Evolutionary conservation across 148 eudicot species (phyloP).

Genomic region (Amaranthus hypochondriacus): DNA sequence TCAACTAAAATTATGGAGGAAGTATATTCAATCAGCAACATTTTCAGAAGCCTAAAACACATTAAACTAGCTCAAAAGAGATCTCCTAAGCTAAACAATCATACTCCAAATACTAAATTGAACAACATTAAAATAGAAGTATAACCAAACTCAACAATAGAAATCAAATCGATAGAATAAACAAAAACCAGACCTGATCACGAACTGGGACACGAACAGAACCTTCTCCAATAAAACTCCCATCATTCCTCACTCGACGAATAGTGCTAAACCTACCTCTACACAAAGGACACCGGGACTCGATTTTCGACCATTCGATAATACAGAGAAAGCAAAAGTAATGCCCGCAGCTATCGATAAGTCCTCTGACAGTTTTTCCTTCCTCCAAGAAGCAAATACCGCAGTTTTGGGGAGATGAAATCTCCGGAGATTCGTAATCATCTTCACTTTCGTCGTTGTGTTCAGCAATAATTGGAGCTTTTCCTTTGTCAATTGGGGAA

Average conservation of each 20-base stretch:
- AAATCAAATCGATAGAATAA: neutral
- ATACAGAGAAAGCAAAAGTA: slow-evolving; percentile 83
- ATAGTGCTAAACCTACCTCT: slow-evolving; percentile 60
- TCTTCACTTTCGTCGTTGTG: slow-evolving; percentile 1
- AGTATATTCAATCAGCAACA: no score
- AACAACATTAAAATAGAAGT: no score
- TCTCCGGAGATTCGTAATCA: slow-evolving; percentile 17
- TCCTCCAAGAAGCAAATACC: slow-evolving; percentile 54
- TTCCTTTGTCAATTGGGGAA: slow-evolving; percentile 29
- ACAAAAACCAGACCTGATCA: slow-evolving; percentile 54
- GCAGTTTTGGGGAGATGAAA: slow-evolving; percentile 35
- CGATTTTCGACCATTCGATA: slow-evolving; percentile 85
- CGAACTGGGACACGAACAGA: slow-evolving; percentile 61
- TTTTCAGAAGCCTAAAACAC: no score
- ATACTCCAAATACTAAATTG: neutral
- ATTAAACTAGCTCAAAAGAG: neutral
- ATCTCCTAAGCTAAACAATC: neutral
- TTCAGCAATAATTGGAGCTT: slow-evolving; percentile 27
- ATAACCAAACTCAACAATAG: neutral
- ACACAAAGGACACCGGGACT: slow-evolving; percentile 83
- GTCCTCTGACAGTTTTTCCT: slow-evolving; percentile 50
- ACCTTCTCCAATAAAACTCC: slow-evolving; percentile 42
- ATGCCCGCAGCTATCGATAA: slow-evolving; percentile 71
- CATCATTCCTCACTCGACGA: slow-evolving; percentile 52
- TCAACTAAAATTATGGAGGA: no score